These are phyloP conservation scores for Smallanthus sonchifolius DNA, from an alignment of 129 eudicot genomes.

Conservation along the genomic window DNA sequence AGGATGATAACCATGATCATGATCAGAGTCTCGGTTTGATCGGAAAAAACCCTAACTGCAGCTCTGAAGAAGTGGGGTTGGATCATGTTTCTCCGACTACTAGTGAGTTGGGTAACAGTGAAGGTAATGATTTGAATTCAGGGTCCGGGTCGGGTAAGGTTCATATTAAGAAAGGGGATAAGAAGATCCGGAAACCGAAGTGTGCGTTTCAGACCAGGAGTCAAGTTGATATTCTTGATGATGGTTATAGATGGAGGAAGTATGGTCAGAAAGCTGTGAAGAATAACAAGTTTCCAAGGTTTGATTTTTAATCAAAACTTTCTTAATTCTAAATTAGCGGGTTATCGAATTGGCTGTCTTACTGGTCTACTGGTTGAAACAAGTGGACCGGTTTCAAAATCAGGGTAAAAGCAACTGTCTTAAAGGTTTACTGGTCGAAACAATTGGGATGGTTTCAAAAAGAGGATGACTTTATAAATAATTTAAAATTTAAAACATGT, in stretches of 20 bases:
- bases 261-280: conserved; percentile 88
- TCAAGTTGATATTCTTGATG: conserved; percentile 83
- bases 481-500: too few relatives aligned
- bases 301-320: neutral
- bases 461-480: too few relatives aligned
- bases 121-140: conserved; percentile 15
- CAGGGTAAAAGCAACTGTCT: too few relatives aligned
- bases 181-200: conserved; percentile 55
- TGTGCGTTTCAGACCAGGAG: conserved; percentile 86
- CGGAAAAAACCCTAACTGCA: conserved; percentile 12
- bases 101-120: conserved; percentile 24
- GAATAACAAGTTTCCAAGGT: conserved; percentile 86
- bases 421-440: too few relatives aligned
- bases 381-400: too few relatives aligned
- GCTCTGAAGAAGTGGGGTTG: conserved; percentile 11
- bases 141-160: conserved; percentile 23
- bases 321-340: neutral
- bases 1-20: neutral
- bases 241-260: conserved; percentile 89
- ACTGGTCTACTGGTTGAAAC: too few relatives aligned
- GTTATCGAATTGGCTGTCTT: too few relatives aligned
- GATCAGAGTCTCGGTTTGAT: neutral
- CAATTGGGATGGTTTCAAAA: too few relatives aligned
- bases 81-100: conserved; percentile 20
- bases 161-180: conserved; percentile 35